phyloP scores from a whole-genome alignment of 345 rosid genomes.

The Citrus trifoliata region DNA sequence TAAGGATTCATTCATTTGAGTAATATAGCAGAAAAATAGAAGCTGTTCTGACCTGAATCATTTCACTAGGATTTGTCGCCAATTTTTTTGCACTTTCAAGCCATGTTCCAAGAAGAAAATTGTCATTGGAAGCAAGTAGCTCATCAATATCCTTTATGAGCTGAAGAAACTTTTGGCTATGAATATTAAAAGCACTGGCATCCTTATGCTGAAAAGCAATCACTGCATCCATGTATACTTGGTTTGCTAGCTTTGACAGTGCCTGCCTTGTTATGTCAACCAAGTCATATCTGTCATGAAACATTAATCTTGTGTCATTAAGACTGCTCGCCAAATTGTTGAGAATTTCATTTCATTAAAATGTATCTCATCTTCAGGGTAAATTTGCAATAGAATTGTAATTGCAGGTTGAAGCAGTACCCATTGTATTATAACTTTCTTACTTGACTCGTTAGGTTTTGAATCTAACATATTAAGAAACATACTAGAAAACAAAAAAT shows the following conservation, averaged over 20 bases:
- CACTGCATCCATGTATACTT: constrained; percentile 67
- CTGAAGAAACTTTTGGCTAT: constrained; percentile 52
- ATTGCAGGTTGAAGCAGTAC: neutral
- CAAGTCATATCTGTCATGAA: constrained; percentile 75
- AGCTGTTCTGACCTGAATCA: constrained; percentile 52
- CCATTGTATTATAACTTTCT: neutral
- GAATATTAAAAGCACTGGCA: constrained; percentile 36
- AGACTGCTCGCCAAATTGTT: neutral
- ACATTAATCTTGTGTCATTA: neutral
- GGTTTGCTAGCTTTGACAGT: constrained; percentile 81
- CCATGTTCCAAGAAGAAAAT: constrained; percentile 89
- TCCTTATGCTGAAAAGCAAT: constrained; percentile 54
- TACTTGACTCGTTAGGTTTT: neutral
- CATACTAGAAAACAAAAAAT: neutral
- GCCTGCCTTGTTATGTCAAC: constrained; percentile 92
- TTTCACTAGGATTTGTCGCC: constrained; percentile 56
- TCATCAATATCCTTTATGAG: constrained; percentile 71
- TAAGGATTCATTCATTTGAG: neutral
- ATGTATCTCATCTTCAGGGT: neutral
- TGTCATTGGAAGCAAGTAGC: constrained; percentile 79
- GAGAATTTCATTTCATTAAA: neutral
- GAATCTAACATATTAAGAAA: neutral
- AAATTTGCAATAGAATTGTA: neutral
- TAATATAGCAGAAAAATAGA: neutral
- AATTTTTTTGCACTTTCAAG: constrained; percentile 76